These are phyloP conservation scores for Penicillium italicum DNA, from an alignment of 2,329 filamentous ascomycete species.

Conservation along the genomic window DNA sequence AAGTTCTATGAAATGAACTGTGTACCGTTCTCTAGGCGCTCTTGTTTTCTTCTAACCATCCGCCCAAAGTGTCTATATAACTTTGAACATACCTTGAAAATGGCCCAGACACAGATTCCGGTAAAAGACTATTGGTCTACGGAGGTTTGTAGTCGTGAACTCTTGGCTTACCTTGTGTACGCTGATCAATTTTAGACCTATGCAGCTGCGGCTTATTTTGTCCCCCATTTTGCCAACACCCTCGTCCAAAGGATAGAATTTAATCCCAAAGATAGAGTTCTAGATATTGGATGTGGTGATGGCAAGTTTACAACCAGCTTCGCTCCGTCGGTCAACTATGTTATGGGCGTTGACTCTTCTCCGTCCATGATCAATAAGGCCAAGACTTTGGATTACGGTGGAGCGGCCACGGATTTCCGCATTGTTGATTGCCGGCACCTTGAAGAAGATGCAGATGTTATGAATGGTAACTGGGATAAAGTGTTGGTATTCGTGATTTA, in stretches of 20 bases:
- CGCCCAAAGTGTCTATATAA: not conserved
- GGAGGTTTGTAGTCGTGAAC: not conserved
- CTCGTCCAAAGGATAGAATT: constrained; percentile 2
- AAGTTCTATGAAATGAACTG: not conserved
- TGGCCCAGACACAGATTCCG: not conserved
- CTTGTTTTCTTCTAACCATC: not conserved
- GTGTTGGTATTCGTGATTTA: not conserved
- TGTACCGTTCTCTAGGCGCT: not conserved
- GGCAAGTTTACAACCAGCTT: constrained; percentile 6
- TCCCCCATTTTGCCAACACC: constrained; percentile 3
- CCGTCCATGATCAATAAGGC: constrained; percentile 7
- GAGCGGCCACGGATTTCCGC: constrained; percentile 2
- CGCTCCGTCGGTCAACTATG: not conserved
- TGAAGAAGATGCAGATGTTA: not conserved
- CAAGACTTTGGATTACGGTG: constrained; percentile 4
- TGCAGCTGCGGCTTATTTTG: constrained; percentile 11
- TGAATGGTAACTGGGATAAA: constrained; percentile 9
- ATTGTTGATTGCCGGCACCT: constrained; percentile 1
- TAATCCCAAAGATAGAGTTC: constrained; percentile 3
- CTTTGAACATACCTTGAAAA: not conserved
- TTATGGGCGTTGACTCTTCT: constrained; percentile 8
- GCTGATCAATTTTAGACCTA: constrained; percentile 4
- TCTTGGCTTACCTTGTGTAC: not conserved
- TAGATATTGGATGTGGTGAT: constrained; percentile 11
- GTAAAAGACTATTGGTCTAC: constrained; percentile 8